Conservation (phyloP, 108 stramenopile species). For the Pseudonitzschia delicatissima region DNA sequence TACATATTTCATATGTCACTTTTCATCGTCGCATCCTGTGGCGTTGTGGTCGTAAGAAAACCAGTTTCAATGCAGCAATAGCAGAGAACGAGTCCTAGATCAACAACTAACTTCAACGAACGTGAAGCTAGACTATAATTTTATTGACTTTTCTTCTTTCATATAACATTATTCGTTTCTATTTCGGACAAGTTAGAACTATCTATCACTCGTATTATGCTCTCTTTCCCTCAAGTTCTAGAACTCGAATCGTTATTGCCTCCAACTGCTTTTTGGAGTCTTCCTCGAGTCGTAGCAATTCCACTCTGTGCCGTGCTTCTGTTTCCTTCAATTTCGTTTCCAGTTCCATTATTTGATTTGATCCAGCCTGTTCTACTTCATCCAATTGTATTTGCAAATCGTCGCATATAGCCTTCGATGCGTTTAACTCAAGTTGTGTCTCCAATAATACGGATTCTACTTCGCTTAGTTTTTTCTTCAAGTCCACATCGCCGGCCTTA, state of each 20-base stretch:
- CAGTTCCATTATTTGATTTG: neutral
- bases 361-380: neutral
- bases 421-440: slow-evolving; percentile 2
- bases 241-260: neutral
- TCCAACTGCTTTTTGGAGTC: neutral
- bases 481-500: neutral
- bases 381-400: slow-evolving; percentile 8
- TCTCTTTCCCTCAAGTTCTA: slow-evolving; percentile 2
- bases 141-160: too few species aligned
- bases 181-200: too few species aligned
- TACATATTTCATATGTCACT: too few species aligned
- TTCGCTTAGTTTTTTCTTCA: slow-evolving; percentile 5
- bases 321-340: neutral
- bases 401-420: neutral
- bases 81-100: too few species aligned
- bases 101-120: too few species aligned
- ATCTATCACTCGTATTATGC: neutral
- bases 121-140: too few species aligned
- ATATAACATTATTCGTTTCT: too few species aligned
- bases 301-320: neutral
- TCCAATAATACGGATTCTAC: neutral
- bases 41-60: too few species aligned
- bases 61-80: too few species aligned
- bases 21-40: too few species aligned
- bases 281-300: neutral